A percentile compares a stretch with the other conserved stretches of the same genome.
These are phyloP conservation scores for Candida pini DNA, from an alignment of 805 yeast species.

Conservation along the genomic window DNA sequence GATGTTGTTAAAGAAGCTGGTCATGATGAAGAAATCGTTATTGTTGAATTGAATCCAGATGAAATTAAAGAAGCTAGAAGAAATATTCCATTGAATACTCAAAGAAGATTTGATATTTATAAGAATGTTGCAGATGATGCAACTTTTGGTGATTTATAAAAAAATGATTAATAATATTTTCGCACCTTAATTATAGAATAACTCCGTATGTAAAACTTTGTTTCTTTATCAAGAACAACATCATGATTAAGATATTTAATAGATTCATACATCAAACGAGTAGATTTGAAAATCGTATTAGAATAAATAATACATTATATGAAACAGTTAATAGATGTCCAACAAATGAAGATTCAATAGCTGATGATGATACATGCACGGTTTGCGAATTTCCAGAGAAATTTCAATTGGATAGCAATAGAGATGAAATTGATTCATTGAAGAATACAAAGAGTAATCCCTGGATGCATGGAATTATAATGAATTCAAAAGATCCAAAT, in stretches of 20 bases:
- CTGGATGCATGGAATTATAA: slow-evolving; percentile 52
- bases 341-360: no score
- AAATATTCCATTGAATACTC: slow-evolving; percentile 63
- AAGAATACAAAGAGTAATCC: slow-evolving; percentile 43
- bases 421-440: slow-evolving; percentile 35
- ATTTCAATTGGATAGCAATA: slow-evolving; percentile 39
- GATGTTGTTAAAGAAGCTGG: slow-evolving; percentile 65
- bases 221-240: no score
- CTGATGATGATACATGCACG: no score
- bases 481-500: slow-evolving; percentile 37
- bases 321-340: no score
- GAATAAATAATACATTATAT: no score
- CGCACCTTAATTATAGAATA: no score
- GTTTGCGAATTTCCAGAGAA: slow-evolving; percentile 39
- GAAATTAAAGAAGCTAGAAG: slow-evolving; percentile 50
- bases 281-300: no score
- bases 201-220: no score
- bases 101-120: slow-evolving; percentile 67
- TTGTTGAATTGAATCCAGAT: slow-evolving; percentile 66
- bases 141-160: slow-evolving; percentile 9
- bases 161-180: no score
- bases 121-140: slow-evolving; percentile 34
- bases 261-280: no score
- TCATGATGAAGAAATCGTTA: slow-evolving; percentile 69
- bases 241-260: no score